Evolutionary conservation across 169 alveolate genomes (phyloP).

Genomic region (Eimeria acervulina): DNA sequence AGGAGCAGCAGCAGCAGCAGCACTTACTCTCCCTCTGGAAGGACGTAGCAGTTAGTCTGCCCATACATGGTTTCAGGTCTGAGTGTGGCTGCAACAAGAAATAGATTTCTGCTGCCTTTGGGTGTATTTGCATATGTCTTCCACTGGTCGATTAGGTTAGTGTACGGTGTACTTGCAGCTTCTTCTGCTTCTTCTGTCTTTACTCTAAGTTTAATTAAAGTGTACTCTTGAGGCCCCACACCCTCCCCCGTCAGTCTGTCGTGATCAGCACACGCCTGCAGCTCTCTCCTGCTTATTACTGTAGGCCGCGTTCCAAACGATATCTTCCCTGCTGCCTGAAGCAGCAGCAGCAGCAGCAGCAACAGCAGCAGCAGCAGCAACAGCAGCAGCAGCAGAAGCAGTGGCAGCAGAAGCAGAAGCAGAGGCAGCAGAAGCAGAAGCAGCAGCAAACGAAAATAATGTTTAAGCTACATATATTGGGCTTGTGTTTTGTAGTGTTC

Average conservation of each 20-base stretch:
- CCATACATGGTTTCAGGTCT: conserved; percentile 99
- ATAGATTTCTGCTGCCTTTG: conserved; percentile 87
- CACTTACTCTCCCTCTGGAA: conserved; percentile 97
- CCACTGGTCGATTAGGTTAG: conserved; percentile 28
- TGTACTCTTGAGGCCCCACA: conserved; percentile 98
- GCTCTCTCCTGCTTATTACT: conserved; percentile 95
- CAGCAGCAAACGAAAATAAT: too few species aligned
- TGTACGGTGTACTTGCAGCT: conserved; percentile 72
- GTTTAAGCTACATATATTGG: too few species aligned
- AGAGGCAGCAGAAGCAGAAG: neutral
- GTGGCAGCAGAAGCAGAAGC: neutral
- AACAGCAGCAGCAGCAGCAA: conserved; percentile 35
- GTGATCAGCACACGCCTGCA: conserved; percentile 99
- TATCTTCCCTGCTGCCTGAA: conserved; percentile 83
- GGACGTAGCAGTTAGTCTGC: conserved; percentile 98
- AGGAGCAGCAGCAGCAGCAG: conserved; percentile 16
- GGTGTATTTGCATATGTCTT: too few species aligned
- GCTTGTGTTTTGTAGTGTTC: too few species aligned
- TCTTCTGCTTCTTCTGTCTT: conserved; percentile 85
- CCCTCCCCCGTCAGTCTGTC: conserved; percentile 96
- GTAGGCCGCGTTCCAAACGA: conserved; percentile 96
- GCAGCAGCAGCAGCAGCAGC: too few species aligned
- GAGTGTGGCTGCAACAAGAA: conserved; percentile 98
- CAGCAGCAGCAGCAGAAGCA: conserved; percentile 25
- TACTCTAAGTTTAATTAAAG: conserved; percentile 96